phyloP scores from a whole-genome alignment of 192 early-diverging fungal genomes.

The Backusella tuberculispora region DNA sequence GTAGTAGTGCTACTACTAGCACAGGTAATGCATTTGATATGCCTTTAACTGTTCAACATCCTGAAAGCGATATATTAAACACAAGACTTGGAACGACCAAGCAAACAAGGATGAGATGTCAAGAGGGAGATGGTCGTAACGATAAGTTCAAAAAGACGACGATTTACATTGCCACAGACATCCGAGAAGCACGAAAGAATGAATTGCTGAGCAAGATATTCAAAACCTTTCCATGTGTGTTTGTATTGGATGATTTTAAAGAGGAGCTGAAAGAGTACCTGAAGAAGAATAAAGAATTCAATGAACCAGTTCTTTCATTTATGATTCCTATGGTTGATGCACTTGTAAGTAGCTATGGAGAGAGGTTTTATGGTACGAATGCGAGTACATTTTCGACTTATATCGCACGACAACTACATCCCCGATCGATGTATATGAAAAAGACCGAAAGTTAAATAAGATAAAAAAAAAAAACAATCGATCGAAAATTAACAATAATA shows the following conservation, averaged over 20 bases:
- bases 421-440: neutral
- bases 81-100: neutral
- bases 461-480: conserved; percentile 27
- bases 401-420: conserved; percentile 31
- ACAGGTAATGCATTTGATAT: neutral
- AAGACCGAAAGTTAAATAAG: neutral
- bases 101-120: conserved; percentile 7
- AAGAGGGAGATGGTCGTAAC: conserved; percentile 4
- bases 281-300: conserved; percentile 19
- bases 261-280: conserved; percentile 42
- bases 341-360: conserved; percentile 51
- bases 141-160: conserved; percentile 35
- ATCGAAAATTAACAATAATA: too few species aligned
- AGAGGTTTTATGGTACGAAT: conserved; percentile 54
- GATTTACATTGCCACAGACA: conserved; percentile 61
- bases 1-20: neutral
- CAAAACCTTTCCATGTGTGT: conserved; percentile 53
- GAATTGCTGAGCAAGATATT: conserved; percentile 52
- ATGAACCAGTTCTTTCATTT: conserved; percentile 47
- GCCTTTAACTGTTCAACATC: conserved; percentile 33
- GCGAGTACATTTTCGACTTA: conserved; percentile 51
- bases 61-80: neutral
- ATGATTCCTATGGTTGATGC: conserved; percentile 61
- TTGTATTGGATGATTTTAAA: conserved; percentile 51
- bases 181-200: conserved; percentile 45